A percentile compares a stretch with the other conserved stretches of the same genome.
Conservation (phyloP, 805 yeast genomes). For the Cyberlindnera misumaiensis region DNA sequence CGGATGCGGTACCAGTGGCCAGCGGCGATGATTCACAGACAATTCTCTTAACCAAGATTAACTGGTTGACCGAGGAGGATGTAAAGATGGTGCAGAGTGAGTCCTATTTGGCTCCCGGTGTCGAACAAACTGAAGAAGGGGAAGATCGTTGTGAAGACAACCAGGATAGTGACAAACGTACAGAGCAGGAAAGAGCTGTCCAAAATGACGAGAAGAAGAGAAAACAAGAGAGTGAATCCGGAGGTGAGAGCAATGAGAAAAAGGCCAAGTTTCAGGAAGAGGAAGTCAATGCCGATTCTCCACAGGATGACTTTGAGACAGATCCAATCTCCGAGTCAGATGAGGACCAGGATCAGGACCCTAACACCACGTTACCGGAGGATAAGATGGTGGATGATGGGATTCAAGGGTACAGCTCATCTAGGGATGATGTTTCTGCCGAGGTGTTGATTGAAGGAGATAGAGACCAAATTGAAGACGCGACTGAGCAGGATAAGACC, state of each 20-base stretch:
- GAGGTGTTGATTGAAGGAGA: background rate
- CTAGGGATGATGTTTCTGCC: background rate
- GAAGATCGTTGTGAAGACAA: background rate
- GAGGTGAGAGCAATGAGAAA: conserved; percentile 17
- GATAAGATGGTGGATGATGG: conserved; percentile 21
- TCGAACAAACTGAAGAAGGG: conserved; percentile 3
- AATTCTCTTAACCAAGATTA: conserved; percentile 18
- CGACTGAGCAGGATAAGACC: conserved; percentile 9
- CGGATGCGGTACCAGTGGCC: conserved; percentile 6
- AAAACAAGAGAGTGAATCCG: conserved; percentile 8
- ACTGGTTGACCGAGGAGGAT: conserved; percentile 22
- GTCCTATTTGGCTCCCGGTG: conserved; percentile 7
- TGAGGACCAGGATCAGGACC: background rate
- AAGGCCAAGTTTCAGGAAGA: conserved; percentile 10
- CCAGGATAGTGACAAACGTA: conserved; percentile 3
- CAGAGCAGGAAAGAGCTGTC: conserved; percentile 5
- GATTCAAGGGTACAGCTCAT: conserved; percentile 14
- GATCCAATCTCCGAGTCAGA: conserved; percentile 1
- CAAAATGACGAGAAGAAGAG: background rate
- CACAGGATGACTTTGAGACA: background rate
- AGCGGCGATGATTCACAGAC: conserved; percentile 19
- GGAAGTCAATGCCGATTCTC: background rate
- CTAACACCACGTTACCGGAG: conserved; percentile 7
- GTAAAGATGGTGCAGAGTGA: conserved; percentile 16
- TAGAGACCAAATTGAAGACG: conserved; percentile 10